phyloP scores from a whole-genome alignment of 495 filamentous ascomycete genomes.

The Hypoxylon intermedium region DNA sequence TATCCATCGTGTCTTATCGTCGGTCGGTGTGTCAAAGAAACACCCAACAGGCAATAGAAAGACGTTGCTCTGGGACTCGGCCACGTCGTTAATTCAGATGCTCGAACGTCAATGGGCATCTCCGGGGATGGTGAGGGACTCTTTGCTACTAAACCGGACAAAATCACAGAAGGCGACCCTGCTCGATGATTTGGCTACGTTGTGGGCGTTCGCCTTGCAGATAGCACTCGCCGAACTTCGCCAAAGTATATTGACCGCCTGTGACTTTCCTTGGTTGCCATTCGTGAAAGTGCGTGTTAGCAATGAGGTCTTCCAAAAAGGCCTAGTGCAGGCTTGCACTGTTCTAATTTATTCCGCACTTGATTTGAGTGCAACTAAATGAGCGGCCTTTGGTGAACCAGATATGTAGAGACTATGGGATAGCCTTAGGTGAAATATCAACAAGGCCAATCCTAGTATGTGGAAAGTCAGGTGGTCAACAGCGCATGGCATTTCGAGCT shows the following conservation, averaged over 20 bases:
- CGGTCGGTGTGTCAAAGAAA: too few species aligned
- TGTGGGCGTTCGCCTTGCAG: conserved; percentile 1
- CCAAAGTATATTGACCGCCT: conserved; percentile 18
- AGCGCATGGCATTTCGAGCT: conserved; percentile 1
- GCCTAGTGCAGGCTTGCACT: conserved; percentile 2
- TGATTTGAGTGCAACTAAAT: conserved; percentile 18
- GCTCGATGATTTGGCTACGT: conserved; percentile 4
- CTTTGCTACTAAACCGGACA: not conserved
- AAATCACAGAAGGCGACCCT: conserved; percentile 6
- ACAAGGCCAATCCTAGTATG: not conserved
- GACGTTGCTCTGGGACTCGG: too few species aligned
- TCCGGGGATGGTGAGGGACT: too few species aligned
- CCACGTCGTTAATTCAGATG: too few species aligned
- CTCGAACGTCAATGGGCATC: too few species aligned
- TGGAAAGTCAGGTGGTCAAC: conserved; percentile 3
- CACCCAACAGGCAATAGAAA: too few species aligned
- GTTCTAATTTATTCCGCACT: conserved; percentile 16
- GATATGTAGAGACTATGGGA: conserved; percentile 11
- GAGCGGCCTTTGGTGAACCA: conserved; percentile 30
- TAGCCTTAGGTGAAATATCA: conserved; percentile 13
- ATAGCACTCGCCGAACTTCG: conserved; percentile 21
- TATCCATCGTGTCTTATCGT: too few species aligned
- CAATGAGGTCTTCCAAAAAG: conserved; percentile 6
- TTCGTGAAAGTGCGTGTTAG: conserved; percentile 1
- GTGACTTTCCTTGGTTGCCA: not conserved